phyloP scores from a whole-genome alignment of 2,329 filamentous ascomycete genomes.

The Neofusicoccum cordaticola region DNA sequence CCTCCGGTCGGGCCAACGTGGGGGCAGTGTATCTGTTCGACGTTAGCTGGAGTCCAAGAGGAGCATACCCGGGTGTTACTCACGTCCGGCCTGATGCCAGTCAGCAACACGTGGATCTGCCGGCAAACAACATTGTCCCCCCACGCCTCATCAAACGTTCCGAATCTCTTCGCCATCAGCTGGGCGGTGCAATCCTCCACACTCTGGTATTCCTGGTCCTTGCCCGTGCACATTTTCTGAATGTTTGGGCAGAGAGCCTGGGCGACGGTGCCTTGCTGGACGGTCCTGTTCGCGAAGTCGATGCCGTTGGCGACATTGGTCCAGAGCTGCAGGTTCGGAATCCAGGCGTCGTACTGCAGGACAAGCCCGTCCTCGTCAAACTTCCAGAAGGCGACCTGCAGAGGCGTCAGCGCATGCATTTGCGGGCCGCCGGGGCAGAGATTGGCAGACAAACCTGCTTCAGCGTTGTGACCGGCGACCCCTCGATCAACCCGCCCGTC shows the following conservation, averaged over 20 bases:
- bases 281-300: conserved; percentile 28
- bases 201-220: conserved; percentile 37
- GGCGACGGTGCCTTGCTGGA: conserved; percentile 25
- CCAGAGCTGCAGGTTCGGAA: conserved; percentile 44
- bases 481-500: conserved; percentile 29
- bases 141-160: conserved; percentile 44
- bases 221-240: conserved; percentile 36
- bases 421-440: background rate
- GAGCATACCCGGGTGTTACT: background rate
- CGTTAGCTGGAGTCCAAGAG: background rate
- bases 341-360: conserved; percentile 44
- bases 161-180: conserved; percentile 36
- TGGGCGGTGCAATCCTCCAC: conserved; percentile 33
- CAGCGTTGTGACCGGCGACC: conserved; percentile 30
- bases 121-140: conserved; percentile 46
- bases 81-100: conserved; percentile 25
- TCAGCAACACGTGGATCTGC: conserved; percentile 41
- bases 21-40: conserved; percentile 24
- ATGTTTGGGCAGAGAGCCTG: conserved; percentile 32
- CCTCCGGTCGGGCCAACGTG: conserved; percentile 30
- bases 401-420: background rate
- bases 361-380: conserved; percentile 46
- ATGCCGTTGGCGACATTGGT: conserved; percentile 29
- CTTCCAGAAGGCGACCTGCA: conserved; percentile 44
- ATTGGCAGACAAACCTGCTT: conserved; percentile 28